Evolutionary conservation across 257 asterid species (phyloP).

Genomic region (Haberlea rhodopensis): DNA sequence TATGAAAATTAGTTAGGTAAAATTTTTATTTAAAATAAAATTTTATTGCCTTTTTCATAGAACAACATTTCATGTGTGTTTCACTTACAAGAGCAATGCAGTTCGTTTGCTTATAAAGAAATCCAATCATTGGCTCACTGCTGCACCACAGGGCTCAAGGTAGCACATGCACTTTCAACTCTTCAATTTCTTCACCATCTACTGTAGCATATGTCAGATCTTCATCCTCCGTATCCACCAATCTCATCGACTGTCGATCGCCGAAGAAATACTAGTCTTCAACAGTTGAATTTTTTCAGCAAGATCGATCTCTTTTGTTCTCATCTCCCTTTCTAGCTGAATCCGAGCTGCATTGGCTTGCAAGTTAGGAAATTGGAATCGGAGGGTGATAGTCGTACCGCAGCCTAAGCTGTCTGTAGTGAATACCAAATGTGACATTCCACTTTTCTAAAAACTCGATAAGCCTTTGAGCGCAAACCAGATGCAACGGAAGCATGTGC

Average conservation of each 20-base stretch:
- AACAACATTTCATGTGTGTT: too few species aligned
- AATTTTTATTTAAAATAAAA: too few species aligned
- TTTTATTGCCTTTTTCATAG: too few species aligned
- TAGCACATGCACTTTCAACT: too few species aligned
- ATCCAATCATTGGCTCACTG: too few species aligned
- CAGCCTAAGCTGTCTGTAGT: conserved; percentile 75
- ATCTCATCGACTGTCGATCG: conserved; percentile 63
- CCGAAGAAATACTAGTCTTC: conserved; percentile 48
- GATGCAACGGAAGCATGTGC: conserved; percentile 78
- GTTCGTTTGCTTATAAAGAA: too few species aligned
- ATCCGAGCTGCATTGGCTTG: conserved; percentile 59
- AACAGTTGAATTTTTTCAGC: conserved; percentile 54
- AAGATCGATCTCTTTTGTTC: conserved; percentile 68
- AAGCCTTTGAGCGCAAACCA: conserved; percentile 64
- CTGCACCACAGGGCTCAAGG: too few species aligned
- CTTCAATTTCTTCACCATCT: conserved; percentile 46
- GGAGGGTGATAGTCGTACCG: conserved; percentile 79
- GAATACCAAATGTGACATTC: conserved; percentile 76
- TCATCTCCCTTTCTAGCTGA: conserved; percentile 69
- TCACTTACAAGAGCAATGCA: too few species aligned
- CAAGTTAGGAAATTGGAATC: conserved; percentile 77
- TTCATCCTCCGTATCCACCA: conserved; percentile 54
- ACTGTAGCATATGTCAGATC: conserved; percentile 39
- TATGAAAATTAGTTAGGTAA: too few species aligned
- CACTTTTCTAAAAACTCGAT: conserved; percentile 89